A percentile compares a stretch with the other conserved stretches of the same genome.
These are phyloP conservation scores for Lachnum nothofagi DNA, from an alignment of 2,329 filamentous ascomycete species.

Conservation along the genomic window DNA sequence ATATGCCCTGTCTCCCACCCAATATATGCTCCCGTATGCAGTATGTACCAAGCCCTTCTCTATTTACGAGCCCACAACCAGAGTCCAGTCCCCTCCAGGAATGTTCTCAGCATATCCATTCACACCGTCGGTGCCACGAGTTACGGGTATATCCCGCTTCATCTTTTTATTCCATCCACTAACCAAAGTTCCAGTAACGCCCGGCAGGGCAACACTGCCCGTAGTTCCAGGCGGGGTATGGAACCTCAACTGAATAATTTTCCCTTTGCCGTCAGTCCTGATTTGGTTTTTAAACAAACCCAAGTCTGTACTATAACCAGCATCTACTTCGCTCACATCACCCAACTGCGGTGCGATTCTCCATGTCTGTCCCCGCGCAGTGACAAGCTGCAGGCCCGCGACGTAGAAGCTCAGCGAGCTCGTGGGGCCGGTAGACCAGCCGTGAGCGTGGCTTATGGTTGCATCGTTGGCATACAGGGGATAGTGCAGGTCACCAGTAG, in stretches of 20 bases:
- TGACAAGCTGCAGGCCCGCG: constrained; percentile 26
- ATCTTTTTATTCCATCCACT: background rate
- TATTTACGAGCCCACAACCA: background rate
- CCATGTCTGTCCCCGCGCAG: constrained; percentile 28
- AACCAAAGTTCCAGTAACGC: constrained; percentile 1
- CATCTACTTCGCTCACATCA: constrained; percentile 35
- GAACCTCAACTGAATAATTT: background rate
- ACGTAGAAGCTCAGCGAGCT: constrained; percentile 27
- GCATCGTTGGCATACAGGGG: constrained; percentile 33
- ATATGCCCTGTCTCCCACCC: no score
- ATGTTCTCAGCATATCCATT: background rate
- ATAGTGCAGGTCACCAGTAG: constrained; percentile 35
- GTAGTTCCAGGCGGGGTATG: constrained; percentile 2
- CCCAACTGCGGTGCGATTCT: constrained; percentile 31
- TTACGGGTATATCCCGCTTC: background rate
- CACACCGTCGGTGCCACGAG: background rate
- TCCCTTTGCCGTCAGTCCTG: background rate
- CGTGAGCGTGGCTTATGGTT: constrained; percentile 33
- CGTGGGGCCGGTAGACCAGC: constrained; percentile 34
- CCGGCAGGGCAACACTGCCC: background rate
- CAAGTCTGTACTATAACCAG: constrained; percentile 34
- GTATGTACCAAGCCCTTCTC: background rate
- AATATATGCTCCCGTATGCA: no score
- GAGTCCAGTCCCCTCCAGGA: constrained; percentile 2
- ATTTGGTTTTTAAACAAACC: background rate